Percentiles rank a stretch among this genome's conserved stretches.
These are phyloP conservation scores for Zygoascus flipseniorum DNA, from an alignment of 805 yeast species.

Conservation along the genomic window DNA sequence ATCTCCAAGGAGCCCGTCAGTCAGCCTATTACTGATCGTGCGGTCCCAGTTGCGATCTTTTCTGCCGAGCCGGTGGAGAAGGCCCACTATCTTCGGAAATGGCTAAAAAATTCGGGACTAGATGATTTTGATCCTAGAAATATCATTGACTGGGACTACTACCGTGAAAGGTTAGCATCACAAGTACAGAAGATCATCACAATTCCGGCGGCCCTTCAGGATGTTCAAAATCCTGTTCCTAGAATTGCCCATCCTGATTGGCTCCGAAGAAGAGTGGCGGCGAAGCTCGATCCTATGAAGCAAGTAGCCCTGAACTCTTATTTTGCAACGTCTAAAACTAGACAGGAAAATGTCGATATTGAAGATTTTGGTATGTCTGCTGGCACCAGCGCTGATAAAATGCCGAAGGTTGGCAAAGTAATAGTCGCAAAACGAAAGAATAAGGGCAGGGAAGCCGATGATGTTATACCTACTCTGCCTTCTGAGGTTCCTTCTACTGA, in stretches of 20 bases:
- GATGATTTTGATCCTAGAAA: slow-evolving; percentile 80
- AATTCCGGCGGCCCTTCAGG: slow-evolving; percentile 94
- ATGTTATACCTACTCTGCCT: slow-evolving; percentile 23
- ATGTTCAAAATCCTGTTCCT: slow-evolving; percentile 85
- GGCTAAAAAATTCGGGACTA: slow-evolving; percentile 75
- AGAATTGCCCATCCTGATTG: slow-evolving; percentile 91
- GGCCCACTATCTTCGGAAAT: slow-evolving; percentile 61
- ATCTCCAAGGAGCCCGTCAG: slow-evolving; percentile 75
- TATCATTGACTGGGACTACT: slow-evolving; percentile 90
- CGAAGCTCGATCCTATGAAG: slow-evolving; percentile 56
- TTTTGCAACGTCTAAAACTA: slow-evolving; percentile 32
- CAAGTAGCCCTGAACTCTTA: slow-evolving; percentile 59
- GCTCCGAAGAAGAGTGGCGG: slow-evolving; percentile 59
- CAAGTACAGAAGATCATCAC: slow-evolving; percentile 92
- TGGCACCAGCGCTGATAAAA: background rate
- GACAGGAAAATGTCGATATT: slow-evolving; percentile 5
- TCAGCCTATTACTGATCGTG: slow-evolving; percentile 92
- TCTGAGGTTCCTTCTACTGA: slow-evolving; percentile 23
- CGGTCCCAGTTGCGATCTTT: slow-evolving; percentile 92
- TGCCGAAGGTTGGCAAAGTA: slow-evolving; percentile 2
- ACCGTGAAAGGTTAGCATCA: slow-evolving; percentile 81
- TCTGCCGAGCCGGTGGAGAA: slow-evolving; percentile 71
- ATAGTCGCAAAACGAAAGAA: slow-evolving; percentile 10
- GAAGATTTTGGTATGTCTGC: slow-evolving; percentile 9
- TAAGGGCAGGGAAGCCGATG: slow-evolving; percentile 22